These are phyloP conservation scores for Exophiala xenobiotica DNA, from an alignment of 2,329 filamentous ascomycete genomes.

Conservation along the genomic window DNA sequence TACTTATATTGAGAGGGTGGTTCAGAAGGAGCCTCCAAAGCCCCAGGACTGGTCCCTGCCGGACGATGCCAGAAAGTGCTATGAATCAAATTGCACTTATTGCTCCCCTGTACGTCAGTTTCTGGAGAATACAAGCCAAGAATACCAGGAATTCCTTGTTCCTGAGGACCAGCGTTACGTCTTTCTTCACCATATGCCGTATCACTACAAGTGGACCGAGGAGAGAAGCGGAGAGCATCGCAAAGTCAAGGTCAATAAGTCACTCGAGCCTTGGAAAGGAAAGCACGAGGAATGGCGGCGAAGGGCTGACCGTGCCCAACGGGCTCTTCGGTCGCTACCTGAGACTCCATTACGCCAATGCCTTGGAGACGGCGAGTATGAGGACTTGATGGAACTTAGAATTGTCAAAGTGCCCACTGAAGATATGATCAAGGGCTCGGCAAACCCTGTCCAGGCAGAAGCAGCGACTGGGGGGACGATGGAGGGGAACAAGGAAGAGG, in stretches of 20 bases:
- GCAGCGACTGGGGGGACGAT: background rate
- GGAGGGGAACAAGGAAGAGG: too few relatives aligned
- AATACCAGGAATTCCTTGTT: slow-evolving; percentile 2
- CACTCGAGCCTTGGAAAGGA: slow-evolving; percentile 1
- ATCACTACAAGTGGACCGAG: background rate
- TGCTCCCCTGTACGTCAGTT: slow-evolving; percentile 7
- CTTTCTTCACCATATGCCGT: background rate
- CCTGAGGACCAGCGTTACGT: background rate
- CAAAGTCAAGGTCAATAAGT: background rate
- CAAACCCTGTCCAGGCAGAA: background rate
- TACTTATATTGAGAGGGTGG: slow-evolving; percentile 6
- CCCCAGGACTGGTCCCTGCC: slow-evolving; percentile 3
- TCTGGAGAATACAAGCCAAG: slow-evolving; percentile 6
- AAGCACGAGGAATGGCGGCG: slow-evolving; percentile 1
- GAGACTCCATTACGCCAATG: background rate
- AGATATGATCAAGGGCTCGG: background rate
- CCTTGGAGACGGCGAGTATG: slow-evolving; percentile 7
- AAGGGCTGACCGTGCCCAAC: background rate
- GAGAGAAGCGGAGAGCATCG: background rate
- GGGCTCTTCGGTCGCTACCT: slow-evolving; percentile 6
- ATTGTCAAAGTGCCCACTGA: slow-evolving; percentile 8
- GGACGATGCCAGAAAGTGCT: background rate
- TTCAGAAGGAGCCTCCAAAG: slow-evolving; percentile 1
- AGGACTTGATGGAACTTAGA: slow-evolving; percentile 6
- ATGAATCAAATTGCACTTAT: slow-evolving; percentile 1